Evolutionary conservation across 257 asterid genomes (phyloP).

Genomic region (Schizonepeta tenuifolia): DNA sequence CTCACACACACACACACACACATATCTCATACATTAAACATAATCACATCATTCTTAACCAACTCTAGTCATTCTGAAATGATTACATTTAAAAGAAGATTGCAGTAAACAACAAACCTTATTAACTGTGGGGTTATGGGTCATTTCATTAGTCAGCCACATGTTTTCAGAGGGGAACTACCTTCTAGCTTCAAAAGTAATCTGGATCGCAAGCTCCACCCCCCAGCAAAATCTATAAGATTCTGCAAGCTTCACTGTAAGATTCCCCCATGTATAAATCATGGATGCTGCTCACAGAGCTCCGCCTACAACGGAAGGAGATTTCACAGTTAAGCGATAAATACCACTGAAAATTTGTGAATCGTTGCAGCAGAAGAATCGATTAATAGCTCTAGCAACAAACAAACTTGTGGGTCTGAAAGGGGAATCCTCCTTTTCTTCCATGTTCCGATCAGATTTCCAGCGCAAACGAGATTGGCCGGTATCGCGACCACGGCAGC

Average conservation of each 20-base stretch:
- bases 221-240: slow-evolving; percentile 99
- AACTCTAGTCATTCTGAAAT: background rate
- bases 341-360: no score
- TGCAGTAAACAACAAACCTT: slow-evolving; percentile 50
- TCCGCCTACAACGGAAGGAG: no score
- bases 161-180: slow-evolving; percentile 88
- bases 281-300: no score
- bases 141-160: slow-evolving; percentile 93
- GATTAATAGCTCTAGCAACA: no score
- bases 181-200: slow-evolving; percentile 89
- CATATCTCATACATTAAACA: background rate
- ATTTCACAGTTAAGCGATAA: no score
- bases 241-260: slow-evolving; percentile 92
- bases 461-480: no score
- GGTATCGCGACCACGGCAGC: no score
- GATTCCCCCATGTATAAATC: slow-evolving; percentile 97
- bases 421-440: no score
- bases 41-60: background rate
- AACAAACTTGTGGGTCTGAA: no score
- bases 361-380: no score
- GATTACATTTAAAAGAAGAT: background rate
- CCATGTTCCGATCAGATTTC: no score
- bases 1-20: background rate
- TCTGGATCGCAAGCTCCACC: slow-evolving; percentile 96
- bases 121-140: slow-evolving; percentile 96